Percentiles rank a stretch among this genome's conserved stretches.
Evolutionary conservation across 2,329 filamentous ascomycete genomes (phyloP).

Genomic region (Ascochyta lentis): DNA sequence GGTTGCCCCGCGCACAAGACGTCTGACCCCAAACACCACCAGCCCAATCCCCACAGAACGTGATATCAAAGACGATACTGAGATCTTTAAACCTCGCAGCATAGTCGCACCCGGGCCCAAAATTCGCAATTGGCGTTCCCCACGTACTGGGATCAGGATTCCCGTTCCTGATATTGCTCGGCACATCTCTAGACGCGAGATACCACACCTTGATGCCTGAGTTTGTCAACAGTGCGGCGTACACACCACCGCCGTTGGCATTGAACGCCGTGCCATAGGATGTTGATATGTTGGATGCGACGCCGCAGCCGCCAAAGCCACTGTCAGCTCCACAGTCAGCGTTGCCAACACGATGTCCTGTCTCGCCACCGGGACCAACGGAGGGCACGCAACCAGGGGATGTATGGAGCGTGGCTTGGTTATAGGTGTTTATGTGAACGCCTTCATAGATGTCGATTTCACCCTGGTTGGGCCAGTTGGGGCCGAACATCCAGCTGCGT

Average conservation of each 20-base stretch:
- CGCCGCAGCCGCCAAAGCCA: slow-evolving; percentile 45
- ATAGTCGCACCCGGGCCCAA: slow-evolving; percentile 45
- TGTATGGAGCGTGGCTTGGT: slow-evolving; percentile 50
- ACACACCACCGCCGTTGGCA: slow-evolving; percentile 52
- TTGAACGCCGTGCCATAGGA: slow-evolving; percentile 51
- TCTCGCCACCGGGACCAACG: slow-evolving; percentile 43
- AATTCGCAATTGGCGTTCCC: slow-evolving; percentile 51
- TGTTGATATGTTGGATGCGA: slow-evolving; percentile 33
- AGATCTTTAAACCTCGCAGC: slow-evolving; percentile 45
- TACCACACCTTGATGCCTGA: slow-evolving; percentile 57
- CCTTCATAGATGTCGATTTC: slow-evolving; percentile 48
- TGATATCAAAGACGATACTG: slow-evolving; percentile 57
- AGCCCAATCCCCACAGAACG: slow-evolving; percentile 64
- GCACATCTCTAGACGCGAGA: slow-evolving; percentile 51
- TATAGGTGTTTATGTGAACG: slow-evolving; percentile 46
- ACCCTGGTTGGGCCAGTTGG: slow-evolving; percentile 50
- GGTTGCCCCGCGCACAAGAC: slow-evolving; percentile 38
- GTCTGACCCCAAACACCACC: slow-evolving; percentile 52
- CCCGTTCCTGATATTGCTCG: slow-evolving; percentile 50
- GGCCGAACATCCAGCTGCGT: slow-evolving; percentile 48
- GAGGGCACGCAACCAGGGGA: slow-evolving; percentile 42
- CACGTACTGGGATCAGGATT: slow-evolving; percentile 52
- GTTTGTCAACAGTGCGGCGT: slow-evolving; percentile 51
- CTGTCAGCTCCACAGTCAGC: slow-evolving; percentile 47
- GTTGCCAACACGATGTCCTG: slow-evolving; percentile 35